A percentile compares a stretch with the other conserved stretches of the same genome.
phyloP scores from a whole-genome alignment of 176 grass and related monocot species.

The Eragrostis nindensis region DNA sequence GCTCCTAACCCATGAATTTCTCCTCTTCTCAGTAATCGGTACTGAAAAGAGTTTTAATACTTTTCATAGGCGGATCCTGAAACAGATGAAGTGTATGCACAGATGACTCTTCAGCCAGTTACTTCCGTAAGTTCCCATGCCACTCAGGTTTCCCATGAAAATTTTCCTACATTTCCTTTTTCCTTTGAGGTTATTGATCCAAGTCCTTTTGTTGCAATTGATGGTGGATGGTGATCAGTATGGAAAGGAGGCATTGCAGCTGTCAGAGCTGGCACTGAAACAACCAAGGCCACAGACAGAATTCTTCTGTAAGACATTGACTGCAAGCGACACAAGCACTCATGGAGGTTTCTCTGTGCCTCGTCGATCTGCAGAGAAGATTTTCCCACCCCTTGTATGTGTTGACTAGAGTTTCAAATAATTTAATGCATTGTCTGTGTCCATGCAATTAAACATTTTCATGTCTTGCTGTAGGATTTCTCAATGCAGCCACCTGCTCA shows the following conservation, averaged over 20 bases:
- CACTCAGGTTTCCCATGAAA: not conserved
- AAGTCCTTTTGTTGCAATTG: constrained; percentile 3
- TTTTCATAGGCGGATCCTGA: constrained; percentile 67
- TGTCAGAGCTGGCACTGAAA: constrained; percentile 67
- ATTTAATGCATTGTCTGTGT: constrained; percentile 11
- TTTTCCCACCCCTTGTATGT: constrained; percentile 65
- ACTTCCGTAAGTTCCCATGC: constrained; percentile 39
- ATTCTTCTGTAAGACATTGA: constrained; percentile 79
- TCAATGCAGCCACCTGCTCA: constrained; percentile 67
- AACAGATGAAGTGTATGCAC: constrained; percentile 83
- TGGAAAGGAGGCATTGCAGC: constrained; percentile 62
- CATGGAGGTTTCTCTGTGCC: constrained; percentile 80
- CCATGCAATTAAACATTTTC: constrained; percentile 2
- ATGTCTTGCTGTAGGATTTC: constrained; percentile 54
- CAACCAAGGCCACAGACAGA: constrained; percentile 62
- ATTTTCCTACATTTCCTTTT: not conserved
- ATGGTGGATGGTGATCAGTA: constrained; percentile 46
- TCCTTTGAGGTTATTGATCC: not conserved
- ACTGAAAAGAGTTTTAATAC: constrained; percentile 15
- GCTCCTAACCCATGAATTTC: not conserved
- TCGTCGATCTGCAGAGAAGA: constrained; percentile 69
- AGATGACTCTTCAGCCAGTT: constrained; percentile 76
- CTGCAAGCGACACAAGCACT: constrained; percentile 77
- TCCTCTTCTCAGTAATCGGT: constrained; percentile 10
- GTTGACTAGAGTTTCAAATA: constrained; percentile 1